phyloP scores from a whole-genome alignment of 495 filamentous ascomycete species.

The Xylaria palmicola region DNA sequence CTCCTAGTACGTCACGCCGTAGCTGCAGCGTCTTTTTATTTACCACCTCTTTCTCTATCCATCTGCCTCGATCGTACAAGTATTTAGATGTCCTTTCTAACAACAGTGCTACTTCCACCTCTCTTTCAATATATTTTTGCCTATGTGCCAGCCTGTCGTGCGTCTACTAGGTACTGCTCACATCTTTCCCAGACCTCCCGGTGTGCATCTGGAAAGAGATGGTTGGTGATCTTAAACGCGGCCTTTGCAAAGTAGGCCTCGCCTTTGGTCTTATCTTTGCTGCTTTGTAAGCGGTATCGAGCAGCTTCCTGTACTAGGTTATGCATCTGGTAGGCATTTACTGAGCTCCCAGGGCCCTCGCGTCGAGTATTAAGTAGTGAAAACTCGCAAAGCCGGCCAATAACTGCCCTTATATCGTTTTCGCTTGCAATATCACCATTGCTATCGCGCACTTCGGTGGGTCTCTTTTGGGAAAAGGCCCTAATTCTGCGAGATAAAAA shows the following conservation, averaged over 20 bases:
- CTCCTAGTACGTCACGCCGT: neutral
- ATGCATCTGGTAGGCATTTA: slow-evolving; percentile 23
- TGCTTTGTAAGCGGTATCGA: slow-evolving; percentile 15
- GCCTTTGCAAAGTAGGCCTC: slow-evolving; percentile 16
- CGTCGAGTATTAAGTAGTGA: neutral
- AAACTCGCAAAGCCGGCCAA: neutral
- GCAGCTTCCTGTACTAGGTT: slow-evolving; percentile 28
- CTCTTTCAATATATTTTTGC: slow-evolving; percentile 6
- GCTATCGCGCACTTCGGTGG: neutral
- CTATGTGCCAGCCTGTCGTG: slow-evolving; percentile 13
- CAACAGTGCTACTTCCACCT: neutral
- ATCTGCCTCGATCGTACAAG: neutral
- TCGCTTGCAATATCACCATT: neutral
- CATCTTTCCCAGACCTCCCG: slow-evolving; percentile 18
- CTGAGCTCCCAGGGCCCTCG: neutral
- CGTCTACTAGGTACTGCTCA: slow-evolving; percentile 20
- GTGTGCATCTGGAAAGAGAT: slow-evolving; percentile 14
- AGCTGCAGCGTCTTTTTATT: neutral
- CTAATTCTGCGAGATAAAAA: too few species aligned
- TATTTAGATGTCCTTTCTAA: neutral
- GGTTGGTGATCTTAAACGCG: slow-evolving; percentile 14
- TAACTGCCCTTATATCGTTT: neutral
- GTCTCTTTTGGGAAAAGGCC: too few species aligned
- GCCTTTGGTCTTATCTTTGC: slow-evolving; percentile 2
- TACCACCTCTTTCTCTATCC: neutral